Conservation (phyloP, 2,329 filamentous ascomycete genomes). For the Proliferodiscus dingleyae region DNA sequence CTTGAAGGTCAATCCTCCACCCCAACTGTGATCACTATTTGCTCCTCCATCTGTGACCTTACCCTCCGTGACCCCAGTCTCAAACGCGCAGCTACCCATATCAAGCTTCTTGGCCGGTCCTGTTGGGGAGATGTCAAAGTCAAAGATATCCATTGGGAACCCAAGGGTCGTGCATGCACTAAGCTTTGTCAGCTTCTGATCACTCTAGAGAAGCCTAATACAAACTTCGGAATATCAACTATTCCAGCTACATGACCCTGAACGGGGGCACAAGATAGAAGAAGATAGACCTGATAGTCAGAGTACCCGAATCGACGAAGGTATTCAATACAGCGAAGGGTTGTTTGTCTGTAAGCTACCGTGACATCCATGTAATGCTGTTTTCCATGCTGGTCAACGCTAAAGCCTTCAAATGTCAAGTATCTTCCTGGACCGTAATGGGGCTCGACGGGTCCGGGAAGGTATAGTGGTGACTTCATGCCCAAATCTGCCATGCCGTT, state of each 20-base stretch:
- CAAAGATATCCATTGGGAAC: slow-evolving; percentile 88
- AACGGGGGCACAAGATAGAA: slow-evolving; percentile 80
- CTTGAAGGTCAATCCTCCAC: slow-evolving; percentile 48
- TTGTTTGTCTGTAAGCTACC: slow-evolving; percentile 24
- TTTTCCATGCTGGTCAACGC: slow-evolving; percentile 79
- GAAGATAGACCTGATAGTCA: slow-evolving; percentile 76
- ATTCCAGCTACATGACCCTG: slow-evolving; percentile 86
- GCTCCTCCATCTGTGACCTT: slow-evolving; percentile 39
- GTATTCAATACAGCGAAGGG: slow-evolving; percentile 70
- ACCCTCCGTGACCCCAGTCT: slow-evolving; percentile 42
- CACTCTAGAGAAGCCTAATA: background rate
- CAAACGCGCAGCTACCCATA: slow-evolving; percentile 67
- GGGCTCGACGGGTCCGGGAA: slow-evolving; percentile 81
- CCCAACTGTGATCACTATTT: slow-evolving; percentile 46
- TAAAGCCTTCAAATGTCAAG: slow-evolving; percentile 86
- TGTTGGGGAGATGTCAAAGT: slow-evolving; percentile 77
- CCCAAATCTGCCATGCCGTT: slow-evolving; percentile 67
- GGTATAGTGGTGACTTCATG: slow-evolving; percentile 79
- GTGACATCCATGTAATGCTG: slow-evolving; percentile 26
- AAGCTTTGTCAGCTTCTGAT: background rate
- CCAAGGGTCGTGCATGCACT: slow-evolving; percentile 79
- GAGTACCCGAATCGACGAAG: slow-evolving; percentile 66
- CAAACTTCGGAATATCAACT: slow-evolving; percentile 75
- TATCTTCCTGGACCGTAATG: slow-evolving; percentile 79
- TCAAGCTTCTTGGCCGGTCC: slow-evolving; percentile 56